Base-by-base conservation (phyloP, 257 asterid genomes). In the Mentha longifolia region DNA sequence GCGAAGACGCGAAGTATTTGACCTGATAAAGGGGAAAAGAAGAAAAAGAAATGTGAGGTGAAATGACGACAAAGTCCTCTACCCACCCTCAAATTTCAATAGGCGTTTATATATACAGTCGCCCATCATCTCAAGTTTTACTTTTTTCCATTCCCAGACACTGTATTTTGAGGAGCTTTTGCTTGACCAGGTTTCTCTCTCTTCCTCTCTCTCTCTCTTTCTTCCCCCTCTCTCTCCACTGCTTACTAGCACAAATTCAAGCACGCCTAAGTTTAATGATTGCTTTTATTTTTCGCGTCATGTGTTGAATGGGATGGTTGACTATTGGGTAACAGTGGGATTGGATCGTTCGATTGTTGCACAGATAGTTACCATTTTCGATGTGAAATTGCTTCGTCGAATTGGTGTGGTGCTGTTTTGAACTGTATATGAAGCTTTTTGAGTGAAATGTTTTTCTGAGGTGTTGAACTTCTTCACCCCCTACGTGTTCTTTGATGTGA, bases 41-140 rank as follows among this genome's bases (percentile, higher is more conserved):
- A 61, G 19, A 33, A 46, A 2, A 33, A 0, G 5, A 51, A 65
- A 55, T 3, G n/a, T 13, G 30, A 4, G 4, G 0, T 31, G 37
- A 12, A 67, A 76, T 60, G 83, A 15, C 80, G 6, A 28, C 37
- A 65, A n/a, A 12, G 70, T n/a, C 77, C 81, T 61, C 51, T 65
- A 47, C 79, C 79, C 74, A 69, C 78, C 81, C 10, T 49, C 73
- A 78, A 78, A 68, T 69, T 69, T 73, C 86, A 73, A 52, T 81
- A 56, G 31, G 47, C 79, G 61, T 69, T 74, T 69, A 65, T 71
- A 66, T 71, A 66, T 50, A 42, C 65, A 50, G 46, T 60, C 68
- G 64, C 76, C 78, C 81, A 45, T 75, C 70, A 37, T 56, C 79
- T 51, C 73, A 28, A 72, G 70, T 67, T 74, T 35, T 56, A 61